Conservation (phyloP, 139 green algal species). For the Tetradesmus lagerheimii region DNA sequence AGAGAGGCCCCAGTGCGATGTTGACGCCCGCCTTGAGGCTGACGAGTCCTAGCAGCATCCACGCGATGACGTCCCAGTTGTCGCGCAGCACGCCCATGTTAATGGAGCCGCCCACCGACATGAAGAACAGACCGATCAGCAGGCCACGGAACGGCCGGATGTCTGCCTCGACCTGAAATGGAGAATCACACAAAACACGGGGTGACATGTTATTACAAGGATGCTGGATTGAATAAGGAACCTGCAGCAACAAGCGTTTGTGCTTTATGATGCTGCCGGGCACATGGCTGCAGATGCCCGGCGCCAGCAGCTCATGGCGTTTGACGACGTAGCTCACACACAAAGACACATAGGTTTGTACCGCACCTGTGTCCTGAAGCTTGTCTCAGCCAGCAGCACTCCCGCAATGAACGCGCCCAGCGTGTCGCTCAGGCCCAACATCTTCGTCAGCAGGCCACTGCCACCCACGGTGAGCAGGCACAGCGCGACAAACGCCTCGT, state of each 20-base stretch:
- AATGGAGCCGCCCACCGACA: conserved; percentile 62
- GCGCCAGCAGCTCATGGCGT: too few species aligned
- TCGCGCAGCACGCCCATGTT: conserved; percentile 57
- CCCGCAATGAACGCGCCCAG: conserved; percentile 94
- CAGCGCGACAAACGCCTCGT: conserved; percentile 95
- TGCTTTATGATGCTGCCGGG: too few species aligned
- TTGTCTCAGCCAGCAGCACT: conserved; percentile 91
- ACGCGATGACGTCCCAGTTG: conserved; percentile 56
- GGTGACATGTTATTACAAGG: too few species aligned
- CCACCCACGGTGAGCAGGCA: conserved; percentile 94
- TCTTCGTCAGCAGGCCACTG: conserved; percentile 83
- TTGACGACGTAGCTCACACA: too few species aligned
- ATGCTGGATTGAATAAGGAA: too few species aligned
- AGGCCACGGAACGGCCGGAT: conserved; percentile 93
- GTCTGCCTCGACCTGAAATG: conserved; percentile 86
- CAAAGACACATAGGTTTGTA: too few species aligned
- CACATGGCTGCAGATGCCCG: too few species aligned
- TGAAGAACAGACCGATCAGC: conserved; percentile 96
- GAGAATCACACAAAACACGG: too few species aligned
- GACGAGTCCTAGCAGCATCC: conserved; percentile 82
- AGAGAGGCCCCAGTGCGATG: conserved; percentile 69
- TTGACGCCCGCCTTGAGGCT: conserved; percentile 91
- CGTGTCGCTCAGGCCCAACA: conserved; percentile 92
- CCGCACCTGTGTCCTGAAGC: conserved; percentile 83
- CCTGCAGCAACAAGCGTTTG: too few species aligned